Base-by-base conservation (phyloP, 192 early-diverging fungal genomes). In the Phlyctochytrium arcticum region DNA sequence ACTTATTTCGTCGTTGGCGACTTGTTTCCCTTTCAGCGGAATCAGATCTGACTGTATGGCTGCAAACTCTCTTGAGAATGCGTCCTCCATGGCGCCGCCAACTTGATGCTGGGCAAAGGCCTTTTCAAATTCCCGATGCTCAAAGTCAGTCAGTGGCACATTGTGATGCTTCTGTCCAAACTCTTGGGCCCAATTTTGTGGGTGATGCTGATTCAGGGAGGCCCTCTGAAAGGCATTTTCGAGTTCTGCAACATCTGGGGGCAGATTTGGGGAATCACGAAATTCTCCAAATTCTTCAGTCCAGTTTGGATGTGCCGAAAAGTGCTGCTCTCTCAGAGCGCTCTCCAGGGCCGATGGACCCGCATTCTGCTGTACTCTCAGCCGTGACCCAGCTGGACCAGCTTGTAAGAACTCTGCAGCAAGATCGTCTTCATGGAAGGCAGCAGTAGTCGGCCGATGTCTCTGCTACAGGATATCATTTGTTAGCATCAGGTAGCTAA, bases 21-120 rank as follows among this genome's bases (percentile, higher is more conserved):
- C 69, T 54, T 67, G 33, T 37, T 76, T 57, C 61, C 73, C 75
- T 8, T 74, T 70, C 42, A 63, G 73, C 35, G 75, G 72, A 57
- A 78, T 62, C 12, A 62, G 70, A 0, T 32, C 39, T 31, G 75
- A 42, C 12, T 54, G 56, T 37, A 58, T 32, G 15, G 47, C 15
- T 34, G 61, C 32, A 46, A 17, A 48, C 26, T 15, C 60, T 8
- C 6, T 32, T 15, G 39, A 44, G 21, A 44, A 44, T 12, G 33
- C 21, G 21, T 62, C 50, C n/a, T 48, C 29, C 23, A 39, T 26
- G n/a, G 12, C 21, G 19, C 15, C 21, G 21, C 36, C 26, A 42
- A 63, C 55, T 37, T 70, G 57, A n/a, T n/a, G n/a, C 10, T 19
- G 15, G 0, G 51, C 54, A 57, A 57, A 70, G 24, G 23, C 24